A percentile compares a stretch with the other conserved stretches of the same genome.
Conservation (phyloP, 2,329 filamentous ascomycete genomes). For the Bipolaris zeicola region DNA sequence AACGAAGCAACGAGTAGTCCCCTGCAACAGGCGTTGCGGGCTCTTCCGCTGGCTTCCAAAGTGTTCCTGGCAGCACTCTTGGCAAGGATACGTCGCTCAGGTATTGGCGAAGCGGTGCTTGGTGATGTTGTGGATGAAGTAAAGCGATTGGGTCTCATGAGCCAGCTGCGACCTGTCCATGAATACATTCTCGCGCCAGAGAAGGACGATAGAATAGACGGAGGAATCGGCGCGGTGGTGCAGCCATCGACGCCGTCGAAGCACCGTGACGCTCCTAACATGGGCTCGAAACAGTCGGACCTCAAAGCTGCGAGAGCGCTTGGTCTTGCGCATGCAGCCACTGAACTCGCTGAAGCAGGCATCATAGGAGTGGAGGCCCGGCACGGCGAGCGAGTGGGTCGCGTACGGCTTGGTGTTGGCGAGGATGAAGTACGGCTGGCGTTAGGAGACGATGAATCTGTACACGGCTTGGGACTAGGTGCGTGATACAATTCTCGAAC, state of each 20-base stretch:
- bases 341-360: conserved; percentile 84
- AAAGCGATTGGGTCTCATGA: conserved; percentile 68
- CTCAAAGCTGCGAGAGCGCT: conserved; percentile 52
- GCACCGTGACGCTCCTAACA: conserved; percentile 22
- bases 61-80: conserved; percentile 84
- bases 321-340: conserved; percentile 73
- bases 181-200: conserved; percentile 61
- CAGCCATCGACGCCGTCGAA: conserved; percentile 24
- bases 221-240: conserved; percentile 9
- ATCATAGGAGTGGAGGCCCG: conserved; percentile 80
- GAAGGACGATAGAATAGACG: conserved; percentile 34
- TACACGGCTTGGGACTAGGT: conserved; percentile 71
- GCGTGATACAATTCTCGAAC: conserved; percentile 16
- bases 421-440: conserved; percentile 91
- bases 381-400: conserved; percentile 82
- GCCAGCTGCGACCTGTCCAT: conserved; percentile 64
- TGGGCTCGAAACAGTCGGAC: conserved; percentile 32
- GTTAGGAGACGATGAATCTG: conserved; percentile 84
- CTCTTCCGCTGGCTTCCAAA: conserved; percentile 80
- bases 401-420: conserved; percentile 82
- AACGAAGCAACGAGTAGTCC: conserved; percentile 93
- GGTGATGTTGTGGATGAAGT: conserved; percentile 91
- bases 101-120: conserved; percentile 83
- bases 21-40: conserved; percentile 84
- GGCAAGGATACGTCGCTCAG: conserved; percentile 77